phyloP scores from a whole-genome alignment of 2,329 filamentous ascomycete species.

The Apiospora koreana region DNA sequence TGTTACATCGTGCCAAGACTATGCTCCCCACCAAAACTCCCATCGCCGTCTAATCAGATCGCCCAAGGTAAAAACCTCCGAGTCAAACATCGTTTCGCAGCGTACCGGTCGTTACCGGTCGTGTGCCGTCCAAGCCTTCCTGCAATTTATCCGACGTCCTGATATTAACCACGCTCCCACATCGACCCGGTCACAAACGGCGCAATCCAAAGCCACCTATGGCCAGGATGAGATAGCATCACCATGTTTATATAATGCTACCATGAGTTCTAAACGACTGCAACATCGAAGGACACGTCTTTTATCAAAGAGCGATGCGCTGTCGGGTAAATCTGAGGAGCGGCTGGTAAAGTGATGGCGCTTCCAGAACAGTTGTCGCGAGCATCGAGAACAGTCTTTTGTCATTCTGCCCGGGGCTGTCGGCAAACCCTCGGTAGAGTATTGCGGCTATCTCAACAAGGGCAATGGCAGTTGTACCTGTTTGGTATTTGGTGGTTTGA shows the following conservation, averaged over 20 bases:
- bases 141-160: constrained; percentile 1
- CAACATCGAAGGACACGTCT: background rate
- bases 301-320: background rate
- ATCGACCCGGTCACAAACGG: background rate
- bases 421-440: background rate
- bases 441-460: background rate
- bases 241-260: background rate
- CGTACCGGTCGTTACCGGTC: background rate
- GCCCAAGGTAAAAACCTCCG: background rate
- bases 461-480: background rate
- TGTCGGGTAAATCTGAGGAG: background rate
- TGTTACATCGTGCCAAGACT: background rate
- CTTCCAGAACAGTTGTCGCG: background rate
- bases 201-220: background rate
- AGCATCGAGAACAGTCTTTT: background rate
- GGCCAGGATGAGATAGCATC: background rate
- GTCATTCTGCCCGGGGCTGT: background rate
- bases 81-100: background rate
- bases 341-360: background rate
- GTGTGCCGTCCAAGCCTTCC: background rate
- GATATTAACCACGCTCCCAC: background rate
- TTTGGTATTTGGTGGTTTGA: background rate
- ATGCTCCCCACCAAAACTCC: background rate
- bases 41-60: background rate
- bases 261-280: background rate